These are phyloP conservation scores for Metschnikowia lachancei DNA, from an alignment of 805 yeast genomes.

Conservation along the genomic window DNA sequence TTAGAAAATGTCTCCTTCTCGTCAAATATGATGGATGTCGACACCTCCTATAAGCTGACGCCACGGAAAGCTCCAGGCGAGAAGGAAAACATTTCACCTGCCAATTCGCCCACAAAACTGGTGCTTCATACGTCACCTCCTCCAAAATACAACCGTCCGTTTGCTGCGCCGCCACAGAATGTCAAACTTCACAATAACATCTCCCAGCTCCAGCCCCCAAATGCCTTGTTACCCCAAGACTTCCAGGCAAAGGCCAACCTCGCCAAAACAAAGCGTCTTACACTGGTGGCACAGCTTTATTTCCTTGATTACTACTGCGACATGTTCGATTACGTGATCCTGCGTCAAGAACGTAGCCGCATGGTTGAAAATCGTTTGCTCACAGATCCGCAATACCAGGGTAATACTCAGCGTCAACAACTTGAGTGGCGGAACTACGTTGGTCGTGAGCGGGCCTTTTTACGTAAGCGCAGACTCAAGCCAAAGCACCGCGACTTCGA, in stretches of 20 bases:
- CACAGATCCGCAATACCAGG: slow-evolving; percentile 44
- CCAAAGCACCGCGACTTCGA: slow-evolving; percentile 95
- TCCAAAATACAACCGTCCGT: slow-evolving; percentile 7
- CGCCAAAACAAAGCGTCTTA: slow-evolving; percentile 78
- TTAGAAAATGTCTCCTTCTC: slow-evolving; percentile 43
- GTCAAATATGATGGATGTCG: slow-evolving; percentile 38
- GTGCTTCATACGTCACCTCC: slow-evolving; percentile 31
- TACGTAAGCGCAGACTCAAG: slow-evolving; percentile 85
- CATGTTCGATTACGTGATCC: slow-evolving; percentile 86
- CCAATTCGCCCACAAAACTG: slow-evolving; percentile 26
- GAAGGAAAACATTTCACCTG: slow-evolving; percentile 30
- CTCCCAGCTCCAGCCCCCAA: slow-evolving; percentile 33
- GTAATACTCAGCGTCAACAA: slow-evolving; percentile 35
- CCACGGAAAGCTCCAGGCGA: slow-evolving; percentile 14
- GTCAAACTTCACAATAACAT: slow-evolving; percentile 29
- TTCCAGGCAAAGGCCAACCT: slow-evolving; percentile 59
- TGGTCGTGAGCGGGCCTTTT: slow-evolving; percentile 77
- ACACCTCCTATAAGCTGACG: slow-evolving; percentile 36
- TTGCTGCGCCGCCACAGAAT: slow-evolving; percentile 18
- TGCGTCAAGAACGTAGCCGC: slow-evolving; percentile 76
- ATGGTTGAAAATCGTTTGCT: slow-evolving; percentile 62
- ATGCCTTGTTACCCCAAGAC: slow-evolving; percentile 37
- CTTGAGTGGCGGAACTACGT: slow-evolving; percentile 71
- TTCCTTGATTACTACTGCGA: slow-evolving; percentile 95
- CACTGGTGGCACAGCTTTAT: slow-evolving; percentile 89